Evolutionary conservation across 768 basidiomycete genomes (phyloP).

Genomic region (Rhodosporidiobolus odoratus): DNA sequence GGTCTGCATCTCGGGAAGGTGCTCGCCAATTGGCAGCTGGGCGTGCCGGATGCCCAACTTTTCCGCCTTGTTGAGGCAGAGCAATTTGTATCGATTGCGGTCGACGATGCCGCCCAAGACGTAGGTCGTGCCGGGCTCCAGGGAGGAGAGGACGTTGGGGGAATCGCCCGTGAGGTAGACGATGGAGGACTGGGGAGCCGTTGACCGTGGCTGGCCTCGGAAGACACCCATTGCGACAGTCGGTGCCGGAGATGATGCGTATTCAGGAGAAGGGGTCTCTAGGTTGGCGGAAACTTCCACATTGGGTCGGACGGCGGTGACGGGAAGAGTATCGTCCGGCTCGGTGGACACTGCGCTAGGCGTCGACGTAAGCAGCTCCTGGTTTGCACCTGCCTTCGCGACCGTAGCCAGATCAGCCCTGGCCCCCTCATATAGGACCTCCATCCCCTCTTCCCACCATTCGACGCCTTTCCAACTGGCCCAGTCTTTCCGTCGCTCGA

Average conservation of each 20-base stretch:
- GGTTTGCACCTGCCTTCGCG: constrained; percentile 54
- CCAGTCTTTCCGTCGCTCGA: constrained; percentile 64
- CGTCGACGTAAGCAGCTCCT: constrained; percentile 43
- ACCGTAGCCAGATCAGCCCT: constrained; percentile 46
- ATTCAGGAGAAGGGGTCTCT: background rate
- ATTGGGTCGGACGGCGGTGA: no score
- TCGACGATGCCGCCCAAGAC: constrained; percentile 94
- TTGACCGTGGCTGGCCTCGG: constrained; percentile 14
- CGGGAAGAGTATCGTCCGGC: background rate
- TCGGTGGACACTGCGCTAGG: background rate
- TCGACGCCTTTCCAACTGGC: constrained; percentile 73
- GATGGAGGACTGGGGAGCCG: constrained; percentile 52
- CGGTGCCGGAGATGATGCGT: background rate
- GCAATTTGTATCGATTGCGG: constrained; percentile 70
- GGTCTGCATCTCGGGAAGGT: constrained; percentile 72
- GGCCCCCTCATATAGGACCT: constrained; percentile 34
- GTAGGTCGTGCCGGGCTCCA: constrained; percentile 78
- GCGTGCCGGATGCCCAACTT: constrained; percentile 71
- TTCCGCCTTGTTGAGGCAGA: constrained; percentile 81
- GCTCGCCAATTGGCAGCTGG: constrained; percentile 88
- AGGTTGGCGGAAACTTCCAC: background rate
- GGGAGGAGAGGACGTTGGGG: constrained; percentile 71
- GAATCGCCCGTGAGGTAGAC: constrained; percentile 96
- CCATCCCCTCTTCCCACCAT: constrained; percentile 67
- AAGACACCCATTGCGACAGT: constrained; percentile 2